Percentiles rank a stretch among this genome's conserved stretches.
These are phyloP conservation scores for Globisporangium irregulare DNA, from an alignment of 352 stramenopile genomes.

Conservation along the genomic window DNA sequence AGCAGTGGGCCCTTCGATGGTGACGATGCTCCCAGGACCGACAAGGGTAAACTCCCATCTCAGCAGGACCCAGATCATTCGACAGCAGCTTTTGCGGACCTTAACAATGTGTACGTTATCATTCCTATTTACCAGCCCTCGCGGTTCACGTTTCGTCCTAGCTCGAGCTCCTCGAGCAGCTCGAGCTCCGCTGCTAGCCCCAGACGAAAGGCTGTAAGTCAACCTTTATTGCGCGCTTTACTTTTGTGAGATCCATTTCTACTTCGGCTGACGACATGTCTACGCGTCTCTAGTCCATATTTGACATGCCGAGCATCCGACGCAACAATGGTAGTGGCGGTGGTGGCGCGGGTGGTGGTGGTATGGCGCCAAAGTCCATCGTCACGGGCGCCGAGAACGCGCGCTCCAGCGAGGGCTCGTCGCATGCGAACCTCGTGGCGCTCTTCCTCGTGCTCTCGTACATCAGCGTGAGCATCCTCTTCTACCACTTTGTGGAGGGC, in stretches of 20 bases:
- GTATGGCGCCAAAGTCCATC: constrained; percentile 30
- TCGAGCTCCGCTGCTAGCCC: constrained; percentile 8
- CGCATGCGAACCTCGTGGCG: constrained; percentile 32
- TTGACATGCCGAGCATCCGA: constrained; percentile 25
- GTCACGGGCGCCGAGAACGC: constrained; percentile 22
- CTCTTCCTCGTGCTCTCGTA: constrained; percentile 59
- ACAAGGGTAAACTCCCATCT: background rate
- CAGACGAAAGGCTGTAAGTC: background rate
- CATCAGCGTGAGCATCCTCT: constrained; percentile 46
- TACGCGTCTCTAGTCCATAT: constrained; percentile 23
- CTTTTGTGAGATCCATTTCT: background rate
- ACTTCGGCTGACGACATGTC: background rate
- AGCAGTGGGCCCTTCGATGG: constrained; percentile 2
- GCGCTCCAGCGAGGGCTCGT: constrained; percentile 10
- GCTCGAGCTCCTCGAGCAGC: constrained; percentile 11
- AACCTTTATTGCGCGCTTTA: background rate
- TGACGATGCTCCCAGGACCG: constrained; percentile 7
- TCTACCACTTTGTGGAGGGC: constrained; percentile 54
- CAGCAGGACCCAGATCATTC: background rate
- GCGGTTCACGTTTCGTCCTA: constrained; percentile 8
- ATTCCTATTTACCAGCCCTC: constrained; percentile 2
- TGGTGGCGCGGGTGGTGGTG: background rate
- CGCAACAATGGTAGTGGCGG: constrained; percentile 13
- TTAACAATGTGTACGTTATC: background rate
- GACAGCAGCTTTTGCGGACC: no score